Evolutionary conservation across 2,329 filamentous ascomycete species (phyloP).

Genomic region (Talaromyces sp.): DNA sequence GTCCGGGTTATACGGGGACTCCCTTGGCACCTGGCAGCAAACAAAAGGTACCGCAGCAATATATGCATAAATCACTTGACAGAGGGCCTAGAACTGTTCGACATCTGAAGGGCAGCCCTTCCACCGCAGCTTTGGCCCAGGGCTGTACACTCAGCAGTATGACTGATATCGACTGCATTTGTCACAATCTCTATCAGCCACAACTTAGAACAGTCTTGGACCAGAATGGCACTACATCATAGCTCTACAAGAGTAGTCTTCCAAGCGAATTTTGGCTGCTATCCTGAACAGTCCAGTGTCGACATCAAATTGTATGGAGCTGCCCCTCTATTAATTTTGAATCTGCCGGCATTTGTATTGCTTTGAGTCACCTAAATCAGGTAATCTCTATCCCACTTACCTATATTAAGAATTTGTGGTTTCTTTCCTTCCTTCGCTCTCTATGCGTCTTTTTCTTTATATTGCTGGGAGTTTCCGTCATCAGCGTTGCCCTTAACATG

Average conservation of each 20-base stretch:
- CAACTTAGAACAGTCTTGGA: neutral
- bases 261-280: neutral
- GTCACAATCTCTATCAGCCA: neutral
- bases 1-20: neutral
- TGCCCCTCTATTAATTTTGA: slow-evolving; percentile 5
- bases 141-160: neutral
- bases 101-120: neutral
- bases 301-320: neutral
- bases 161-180: neutral
- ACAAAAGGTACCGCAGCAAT: neutral
- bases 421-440: neutral
- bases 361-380: slow-evolving; percentile 1
- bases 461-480: neutral
- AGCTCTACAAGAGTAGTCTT: neutral
- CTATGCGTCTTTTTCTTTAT: neutral
- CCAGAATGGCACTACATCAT: neutral
- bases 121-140: neutral
- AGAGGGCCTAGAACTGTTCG: neutral
- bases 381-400: neutral
- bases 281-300: neutral
- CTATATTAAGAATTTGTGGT: neutral
- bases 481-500: neutral
- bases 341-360: slow-evolving; percentile 2
- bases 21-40: neutral
- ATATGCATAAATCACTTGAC: neutral